phyloP scores from a whole-genome alignment of 495 filamentous ascomycete genomes.

The Parmelia sp. region DNA sequence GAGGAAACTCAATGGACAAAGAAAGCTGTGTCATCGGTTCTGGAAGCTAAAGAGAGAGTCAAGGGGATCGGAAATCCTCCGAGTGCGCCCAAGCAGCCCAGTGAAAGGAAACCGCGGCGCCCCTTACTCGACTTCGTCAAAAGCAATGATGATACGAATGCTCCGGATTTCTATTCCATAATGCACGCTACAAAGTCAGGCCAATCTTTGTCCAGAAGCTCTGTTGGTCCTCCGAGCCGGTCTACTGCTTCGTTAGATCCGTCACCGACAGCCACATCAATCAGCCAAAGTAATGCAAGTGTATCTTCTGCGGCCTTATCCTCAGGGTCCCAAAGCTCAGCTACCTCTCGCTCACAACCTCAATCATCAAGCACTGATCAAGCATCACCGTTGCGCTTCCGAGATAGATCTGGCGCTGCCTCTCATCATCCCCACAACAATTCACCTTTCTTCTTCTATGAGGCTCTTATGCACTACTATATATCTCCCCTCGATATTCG shows the following conservation, averaged over 20 bases:
- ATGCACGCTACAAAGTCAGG: constrained; percentile 43
- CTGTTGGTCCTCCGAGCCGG: constrained; percentile 11
- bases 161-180: constrained; percentile 49
- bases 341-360: constrained; percentile 10
- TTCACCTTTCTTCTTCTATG: constrained; percentile 75
- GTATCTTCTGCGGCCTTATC: not conserved
- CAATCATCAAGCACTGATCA: constrained; percentile 5
- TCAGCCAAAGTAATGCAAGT: constrained; percentile 4
- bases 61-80: constrained; percentile 68
- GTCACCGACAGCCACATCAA: constrained; percentile 6
- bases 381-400: not conserved
- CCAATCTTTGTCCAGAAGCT: constrained; percentile 34
- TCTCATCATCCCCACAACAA: constrained; percentile 23
- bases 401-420: constrained; percentile 8
- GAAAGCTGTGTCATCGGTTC: constrained; percentile 67
- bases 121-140: constrained; percentile 46
- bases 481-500: constrained; percentile 91
- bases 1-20: constrained; percentile 88
- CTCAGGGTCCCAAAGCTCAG: not conserved
- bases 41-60: constrained; percentile 64
- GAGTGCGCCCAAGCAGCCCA: constrained; percentile 44
- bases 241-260: constrained; percentile 6
- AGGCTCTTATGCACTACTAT: constrained; percentile 83
- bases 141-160: constrained; percentile 33
- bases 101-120: constrained; percentile 39